A percentile compares a stretch with the other conserved stretches of the same genome.
phyloP scores from a whole-genome alignment of 768 basidiomycete genomes.

The Amanita phalloides region DNA sequence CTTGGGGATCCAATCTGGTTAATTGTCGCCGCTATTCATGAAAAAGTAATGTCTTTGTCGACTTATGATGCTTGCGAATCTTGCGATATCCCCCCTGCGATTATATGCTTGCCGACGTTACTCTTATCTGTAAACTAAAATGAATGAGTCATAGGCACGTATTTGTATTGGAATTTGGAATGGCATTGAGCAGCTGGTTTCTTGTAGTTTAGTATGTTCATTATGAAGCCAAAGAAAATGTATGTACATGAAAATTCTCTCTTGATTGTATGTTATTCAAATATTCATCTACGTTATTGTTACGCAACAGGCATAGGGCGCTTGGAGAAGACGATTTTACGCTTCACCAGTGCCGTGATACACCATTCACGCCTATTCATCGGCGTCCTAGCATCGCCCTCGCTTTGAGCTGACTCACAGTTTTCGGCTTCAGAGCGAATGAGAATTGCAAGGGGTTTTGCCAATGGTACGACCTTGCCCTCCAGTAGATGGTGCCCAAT shows the following conservation, averaged over 20 bases:
- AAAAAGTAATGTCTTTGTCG: too few relatives aligned
- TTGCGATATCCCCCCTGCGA: too few relatives aligned
- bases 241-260: too few relatives aligned
- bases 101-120: too few relatives aligned
- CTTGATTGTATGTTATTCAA: too few relatives aligned
- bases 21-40: not conserved
- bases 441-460: constrained; percentile 79
- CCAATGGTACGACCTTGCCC: constrained; percentile 64
- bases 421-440: constrained; percentile 20
- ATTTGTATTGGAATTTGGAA: too few relatives aligned
- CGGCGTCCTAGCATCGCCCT: not conserved
- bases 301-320: constrained; percentile 65
- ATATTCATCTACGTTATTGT: not conserved
- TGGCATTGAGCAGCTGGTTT: too few relatives aligned
- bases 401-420: not conserved
- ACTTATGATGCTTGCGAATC: too few relatives aligned
- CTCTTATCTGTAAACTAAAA: too few relatives aligned
- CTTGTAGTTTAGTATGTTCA: too few relatives aligned
- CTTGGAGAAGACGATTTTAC: constrained; percentile 77
- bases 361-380: constrained; percentile 30
- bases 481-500: constrained; percentile 91
- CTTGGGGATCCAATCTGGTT: not conserved
- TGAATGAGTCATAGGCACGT: too few relatives aligned
- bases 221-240: too few relatives aligned
- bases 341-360: constrained; percentile 61